A percentile compares a stretch with the other conserved stretches of the same genome.
Conservation (phyloP, 1,284 basidiomycete species). For the Sporisorium reilianum region DNA sequence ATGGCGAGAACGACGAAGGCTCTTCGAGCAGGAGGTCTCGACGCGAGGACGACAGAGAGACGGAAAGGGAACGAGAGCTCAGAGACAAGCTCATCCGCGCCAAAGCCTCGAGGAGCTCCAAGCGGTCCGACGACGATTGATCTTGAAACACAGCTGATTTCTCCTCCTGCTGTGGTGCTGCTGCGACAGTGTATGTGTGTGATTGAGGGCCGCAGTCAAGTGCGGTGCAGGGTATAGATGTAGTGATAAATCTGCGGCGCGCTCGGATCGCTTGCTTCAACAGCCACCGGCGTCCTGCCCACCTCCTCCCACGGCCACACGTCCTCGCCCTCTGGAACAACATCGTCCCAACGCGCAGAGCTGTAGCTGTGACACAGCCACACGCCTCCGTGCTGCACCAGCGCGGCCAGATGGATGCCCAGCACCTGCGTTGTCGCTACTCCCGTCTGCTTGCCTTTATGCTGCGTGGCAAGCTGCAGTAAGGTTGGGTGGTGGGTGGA, state of each 20-base stretch:
- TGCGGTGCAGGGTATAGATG: constrained; percentile 33
- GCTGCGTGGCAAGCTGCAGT: not conserved
- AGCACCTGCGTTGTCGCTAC: constrained; percentile 30
- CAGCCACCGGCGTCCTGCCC: constrained; percentile 9
- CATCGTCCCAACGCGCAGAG: constrained; percentile 31
- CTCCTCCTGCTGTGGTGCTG: too few species aligned
- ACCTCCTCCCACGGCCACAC: constrained; percentile 18
- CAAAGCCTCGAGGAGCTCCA: constrained; percentile 1
- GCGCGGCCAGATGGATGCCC: constrained; percentile 10
- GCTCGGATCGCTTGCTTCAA: constrained; percentile 15
- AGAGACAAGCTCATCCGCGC: constrained; percentile 30
- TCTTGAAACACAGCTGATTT: not conserved
- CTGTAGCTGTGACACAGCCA: constrained; percentile 50
- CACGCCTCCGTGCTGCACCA: constrained; percentile 2
- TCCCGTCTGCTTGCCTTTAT: not conserved
- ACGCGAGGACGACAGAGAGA: constrained; percentile 3
- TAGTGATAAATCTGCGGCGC: constrained; percentile 35
- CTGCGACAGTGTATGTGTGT: not conserved
- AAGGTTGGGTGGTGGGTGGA: constrained; percentile 6
- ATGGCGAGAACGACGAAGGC: not conserved
- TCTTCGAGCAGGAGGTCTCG: not conserved
- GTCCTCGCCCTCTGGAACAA: not conserved
- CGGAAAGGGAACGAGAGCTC: constrained; percentile 25
- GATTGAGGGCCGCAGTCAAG: not conserved
- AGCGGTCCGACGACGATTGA: not conserved